A percentile compares a stretch with the other conserved stretches of the same genome.
These are phyloP conservation scores for Colletotrichum musae DNA, from an alignment of 2,329 filamentous ascomycete species.

Conservation along the genomic window DNA sequence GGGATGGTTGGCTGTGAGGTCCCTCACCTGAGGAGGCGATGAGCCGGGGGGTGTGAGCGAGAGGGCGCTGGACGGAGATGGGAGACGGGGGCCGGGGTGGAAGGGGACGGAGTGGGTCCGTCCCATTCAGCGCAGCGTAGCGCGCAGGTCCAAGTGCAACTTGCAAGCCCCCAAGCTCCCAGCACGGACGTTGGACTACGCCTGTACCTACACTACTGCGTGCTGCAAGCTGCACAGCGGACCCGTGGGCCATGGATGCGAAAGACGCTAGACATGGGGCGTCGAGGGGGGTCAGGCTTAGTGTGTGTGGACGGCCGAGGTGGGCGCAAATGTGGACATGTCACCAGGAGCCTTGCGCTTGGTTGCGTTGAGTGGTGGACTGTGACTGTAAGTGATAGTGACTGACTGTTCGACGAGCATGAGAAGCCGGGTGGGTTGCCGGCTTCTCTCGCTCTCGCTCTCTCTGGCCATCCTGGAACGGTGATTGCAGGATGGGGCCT, in stretches of 20 bases:
- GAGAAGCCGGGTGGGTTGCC: constrained; percentile 16
- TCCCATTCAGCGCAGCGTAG: constrained; percentile 6
- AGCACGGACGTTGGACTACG: constrained; percentile 11
- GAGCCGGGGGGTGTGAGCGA: constrained; percentile 6
- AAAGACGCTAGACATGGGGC: constrained; percentile 30
- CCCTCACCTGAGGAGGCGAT: constrained; percentile 34
- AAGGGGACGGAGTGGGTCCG: constrained; percentile 29
- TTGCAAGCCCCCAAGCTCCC: not conserved
- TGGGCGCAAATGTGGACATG: constrained; percentile 34
- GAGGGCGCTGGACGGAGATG: constrained; percentile 25
- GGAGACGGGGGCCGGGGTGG: constrained; percentile 24
- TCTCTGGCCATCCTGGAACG: constrained; percentile 22
- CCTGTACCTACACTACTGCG: no score
- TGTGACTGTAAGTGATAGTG: not conserved
- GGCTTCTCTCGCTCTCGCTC: not conserved
- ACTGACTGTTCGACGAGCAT: not conserved
- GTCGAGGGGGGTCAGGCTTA: not conserved
- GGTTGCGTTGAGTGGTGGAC: not conserved
- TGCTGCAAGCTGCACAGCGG: constrained; percentile 9
- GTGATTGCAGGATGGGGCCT: constrained; percentile 28
- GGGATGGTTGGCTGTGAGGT: constrained; percentile 34
- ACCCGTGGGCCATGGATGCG: constrained; percentile 36
- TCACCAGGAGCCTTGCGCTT: not conserved
- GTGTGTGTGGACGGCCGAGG: constrained; percentile 12
- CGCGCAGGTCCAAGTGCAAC: constrained; percentile 22